These are phyloP conservation scores for Choiromyces venosus DNA, from an alignment of 495 filamentous ascomycete species.

Conservation along the genomic window DNA sequence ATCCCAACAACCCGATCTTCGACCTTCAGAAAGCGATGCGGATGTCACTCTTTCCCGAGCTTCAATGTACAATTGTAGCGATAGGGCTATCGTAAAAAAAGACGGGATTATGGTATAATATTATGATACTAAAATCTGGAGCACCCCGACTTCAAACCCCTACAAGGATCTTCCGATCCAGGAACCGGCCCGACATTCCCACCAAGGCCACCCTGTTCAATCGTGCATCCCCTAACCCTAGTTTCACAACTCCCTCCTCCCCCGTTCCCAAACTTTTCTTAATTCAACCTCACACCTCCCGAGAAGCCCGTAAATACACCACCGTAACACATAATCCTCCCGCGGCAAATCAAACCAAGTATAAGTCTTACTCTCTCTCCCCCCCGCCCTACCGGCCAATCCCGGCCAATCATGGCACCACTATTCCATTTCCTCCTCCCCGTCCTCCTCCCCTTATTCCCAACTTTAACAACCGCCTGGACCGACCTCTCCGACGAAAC, in stretches of 20 bases:
- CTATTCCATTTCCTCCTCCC: conserved; percentile 9
- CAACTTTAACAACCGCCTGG: conserved; percentile 54
- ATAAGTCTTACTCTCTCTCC: neutral
- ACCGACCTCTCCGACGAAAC: conserved; percentile 66
- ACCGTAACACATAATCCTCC: neutral
- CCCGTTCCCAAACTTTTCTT: neutral
- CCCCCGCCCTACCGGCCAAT: neutral
- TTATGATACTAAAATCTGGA: neutral
- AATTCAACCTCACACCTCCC: neutral
- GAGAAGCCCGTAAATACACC: neutral
- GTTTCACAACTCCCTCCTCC: neutral
- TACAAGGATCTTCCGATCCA: neutral
- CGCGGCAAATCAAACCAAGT: neutral
- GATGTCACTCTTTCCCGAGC: neutral
- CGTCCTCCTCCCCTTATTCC: conserved; percentile 43
- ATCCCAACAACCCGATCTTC: neutral
- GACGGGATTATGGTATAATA: neutral
- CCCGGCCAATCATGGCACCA: neutral
- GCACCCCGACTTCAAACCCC: neutral
- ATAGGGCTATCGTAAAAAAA: neutral
- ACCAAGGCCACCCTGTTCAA: neutral
- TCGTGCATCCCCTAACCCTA: neutral
- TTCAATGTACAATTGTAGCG: neutral
- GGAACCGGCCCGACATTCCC: neutral
- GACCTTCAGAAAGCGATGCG: neutral